Evolutionary conservation across 352 stramenopile genomes (phyloP).

Genomic region (Phytophthora kernoviae): DNA sequence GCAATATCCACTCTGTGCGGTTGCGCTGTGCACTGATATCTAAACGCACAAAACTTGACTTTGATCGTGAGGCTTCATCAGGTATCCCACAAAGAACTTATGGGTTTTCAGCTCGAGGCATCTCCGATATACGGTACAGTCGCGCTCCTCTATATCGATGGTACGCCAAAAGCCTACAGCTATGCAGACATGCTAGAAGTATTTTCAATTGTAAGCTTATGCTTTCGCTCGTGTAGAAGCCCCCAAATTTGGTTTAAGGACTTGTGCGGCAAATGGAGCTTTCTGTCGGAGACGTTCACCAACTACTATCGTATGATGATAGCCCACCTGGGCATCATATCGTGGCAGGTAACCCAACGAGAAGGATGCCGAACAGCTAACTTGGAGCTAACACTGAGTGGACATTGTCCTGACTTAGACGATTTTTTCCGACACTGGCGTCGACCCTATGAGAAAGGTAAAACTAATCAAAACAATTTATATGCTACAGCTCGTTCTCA

Average conservation of each 20-base stretch:
- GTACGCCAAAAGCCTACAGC: slow-evolving; percentile 2
- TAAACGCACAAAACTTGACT: neutral
- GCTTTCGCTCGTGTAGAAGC: slow-evolving; percentile 24
- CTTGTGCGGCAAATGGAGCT: slow-evolving; percentile 64
- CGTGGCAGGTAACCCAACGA: slow-evolving; percentile 59
- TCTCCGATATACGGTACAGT: slow-evolving; percentile 68
- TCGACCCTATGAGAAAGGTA: slow-evolving; percentile 68
- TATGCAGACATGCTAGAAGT: neutral
- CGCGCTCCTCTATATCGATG: slow-evolving; percentile 49
- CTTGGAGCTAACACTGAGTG: neutral
- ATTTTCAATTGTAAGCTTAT: neutral
- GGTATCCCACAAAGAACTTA: slow-evolving; percentile 30
- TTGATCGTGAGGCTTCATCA: slow-evolving; percentile 1
- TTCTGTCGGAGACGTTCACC: slow-evolving; percentile 67
- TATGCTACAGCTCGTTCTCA: neutral
- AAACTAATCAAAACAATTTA: neutral
- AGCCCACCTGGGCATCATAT: slow-evolving; percentile 72
- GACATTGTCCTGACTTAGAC: slow-evolving; percentile 38
- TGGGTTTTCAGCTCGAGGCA: slow-evolving; percentile 57
- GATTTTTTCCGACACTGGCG: slow-evolving; percentile 63
- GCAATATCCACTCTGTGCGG: neutral
- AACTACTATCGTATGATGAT: slow-evolving; percentile 89
- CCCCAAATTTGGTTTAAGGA: slow-evolving; percentile 75
- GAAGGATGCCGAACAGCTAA: neutral
- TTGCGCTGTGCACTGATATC: neutral